A percentile compares a stretch with the other conserved stretches of the same genome.
These are phyloP conservation scores for Garcia nutans DNA, from an alignment of 345 rosid species.

Conservation along the genomic window DNA sequence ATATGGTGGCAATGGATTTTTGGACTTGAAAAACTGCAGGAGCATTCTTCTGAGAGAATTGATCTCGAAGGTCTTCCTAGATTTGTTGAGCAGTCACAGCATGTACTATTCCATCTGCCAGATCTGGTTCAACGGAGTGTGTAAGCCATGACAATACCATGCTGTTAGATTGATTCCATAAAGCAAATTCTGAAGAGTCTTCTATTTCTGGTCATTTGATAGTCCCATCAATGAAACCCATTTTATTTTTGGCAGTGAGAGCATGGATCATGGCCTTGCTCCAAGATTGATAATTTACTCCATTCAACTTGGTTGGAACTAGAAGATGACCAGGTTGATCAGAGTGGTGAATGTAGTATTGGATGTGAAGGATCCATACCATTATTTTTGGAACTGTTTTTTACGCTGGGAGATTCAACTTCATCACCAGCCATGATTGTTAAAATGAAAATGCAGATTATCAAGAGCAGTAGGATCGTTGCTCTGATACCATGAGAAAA, in stretches of 20 bases:
- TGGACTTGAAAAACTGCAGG: too few relatives aligned
- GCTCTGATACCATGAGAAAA: too few relatives aligned
- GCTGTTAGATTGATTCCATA: neutral
- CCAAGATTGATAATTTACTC: neutral
- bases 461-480: too few relatives aligned
- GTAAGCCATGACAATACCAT: neutral
- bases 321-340: neutral
- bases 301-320: neutral
- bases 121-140: neutral
- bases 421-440: too few relatives aligned
- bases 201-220: neutral
- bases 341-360: neutral
- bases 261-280: neutral
- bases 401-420: too few relatives aligned
- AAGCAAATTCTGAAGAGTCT: neutral
- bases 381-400: too few relatives aligned
- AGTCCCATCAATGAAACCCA: neutral
- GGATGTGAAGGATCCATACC: neutral
- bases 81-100: neutral
- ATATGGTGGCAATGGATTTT: too few relatives aligned
- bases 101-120: neutral
- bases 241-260: neutral
- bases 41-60: too few relatives aligned
- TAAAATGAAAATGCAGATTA: too few relatives aligned
- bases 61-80: too few relatives aligned